These are phyloP conservation scores for Colletotrichum sublineola DNA, from an alignment of 2,329 filamentous ascomycete species.

Conservation along the genomic window DNA sequence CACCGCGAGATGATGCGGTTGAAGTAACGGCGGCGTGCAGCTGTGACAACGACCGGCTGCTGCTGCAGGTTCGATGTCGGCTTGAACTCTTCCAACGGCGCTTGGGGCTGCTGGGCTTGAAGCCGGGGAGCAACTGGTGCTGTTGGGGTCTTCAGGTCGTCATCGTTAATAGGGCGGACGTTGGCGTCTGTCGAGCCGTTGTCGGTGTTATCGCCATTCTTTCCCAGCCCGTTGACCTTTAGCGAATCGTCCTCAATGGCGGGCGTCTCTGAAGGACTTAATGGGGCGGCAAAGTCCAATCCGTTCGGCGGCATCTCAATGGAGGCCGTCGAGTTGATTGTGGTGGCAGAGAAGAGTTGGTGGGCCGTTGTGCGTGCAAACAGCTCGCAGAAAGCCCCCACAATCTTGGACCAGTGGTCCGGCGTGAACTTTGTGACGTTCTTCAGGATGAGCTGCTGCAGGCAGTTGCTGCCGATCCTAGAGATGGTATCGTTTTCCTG, in stretches of 20 bases:
- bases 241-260: slow-evolving; percentile 67
- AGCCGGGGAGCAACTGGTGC: slow-evolving; percentile 22
- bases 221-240: slow-evolving; percentile 70
- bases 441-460: slow-evolving; percentile 95
- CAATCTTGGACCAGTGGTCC: slow-evolving; percentile 93
- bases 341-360: slow-evolving; percentile 90
- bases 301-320: slow-evolving; percentile 67
- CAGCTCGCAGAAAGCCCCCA: slow-evolving; percentile 94
- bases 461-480: slow-evolving; percentile 96
- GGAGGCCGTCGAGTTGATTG: slow-evolving; percentile 66
- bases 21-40: slow-evolving; percentile 93
- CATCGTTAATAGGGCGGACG: slow-evolving; percentile 51
- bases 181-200: slow-evolving; percentile 50
- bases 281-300: slow-evolving; percentile 61
- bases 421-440: slow-evolving; percentile 93
- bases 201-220: slow-evolving; percentile 52
- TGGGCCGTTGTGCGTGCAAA: slow-evolving; percentile 96
- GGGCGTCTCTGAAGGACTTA: slow-evolving; percentile 57
- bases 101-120: slow-evolving; percentile 50
- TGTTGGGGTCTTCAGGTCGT: slow-evolving; percentile 52
- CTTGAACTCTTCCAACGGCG: slow-evolving; percentile 86
- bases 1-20: slow-evolving; percentile 99
- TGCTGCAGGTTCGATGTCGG: slow-evolving; percentile 82
- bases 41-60: slow-evolving; percentile 91
- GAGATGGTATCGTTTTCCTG: slow-evolving; percentile 99